Evolutionary conservation across 225 moss, liverwort and hornwort genomes (phyloP).

Genomic region (Climacium dendroides): DNA sequence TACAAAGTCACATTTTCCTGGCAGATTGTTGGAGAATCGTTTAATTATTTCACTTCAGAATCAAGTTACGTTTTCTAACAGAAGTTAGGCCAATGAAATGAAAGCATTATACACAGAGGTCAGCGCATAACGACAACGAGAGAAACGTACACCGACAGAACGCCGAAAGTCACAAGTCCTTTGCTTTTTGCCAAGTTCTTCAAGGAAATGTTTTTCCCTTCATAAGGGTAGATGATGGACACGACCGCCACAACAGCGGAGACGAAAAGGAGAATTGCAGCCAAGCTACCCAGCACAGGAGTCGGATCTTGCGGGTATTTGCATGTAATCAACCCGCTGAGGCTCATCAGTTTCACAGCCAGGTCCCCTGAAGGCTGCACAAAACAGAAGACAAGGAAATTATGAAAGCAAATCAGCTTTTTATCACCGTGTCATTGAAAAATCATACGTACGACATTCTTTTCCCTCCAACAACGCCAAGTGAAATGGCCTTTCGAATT

Average conservation of each 20-base stretch:
- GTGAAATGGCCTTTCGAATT: not conserved
- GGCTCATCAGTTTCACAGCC: not conserved
- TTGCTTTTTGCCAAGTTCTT: conserved; percentile 46
- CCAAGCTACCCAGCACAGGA: conserved; percentile 41
- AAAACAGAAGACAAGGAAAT: not conserved
- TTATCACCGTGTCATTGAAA: not conserved
- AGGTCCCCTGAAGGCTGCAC: conserved; percentile 45
- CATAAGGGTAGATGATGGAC: conserved; percentile 59
- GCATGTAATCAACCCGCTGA: conserved; percentile 34
- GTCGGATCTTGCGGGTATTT: conserved; percentile 65
- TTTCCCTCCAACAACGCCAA: not conserved
- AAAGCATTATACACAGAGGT: not conserved
- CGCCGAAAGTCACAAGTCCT: conserved; percentile 55
- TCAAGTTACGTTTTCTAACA: not conserved
- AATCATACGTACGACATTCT: not conserved
- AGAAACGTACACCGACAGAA: conserved; percentile 60
- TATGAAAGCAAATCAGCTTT: not conserved
- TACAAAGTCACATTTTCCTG: not conserved
- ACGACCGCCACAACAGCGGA: conserved; percentile 35
- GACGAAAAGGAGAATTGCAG: conserved; percentile 66
- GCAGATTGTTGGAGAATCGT: not conserved
- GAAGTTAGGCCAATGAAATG: not conserved
- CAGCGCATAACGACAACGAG: not conserved
- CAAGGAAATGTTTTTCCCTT: conserved; percentile 47
- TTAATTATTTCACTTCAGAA: not conserved